phyloP scores from a whole-genome alignment of 805 yeast genomes.

The Clavispora vitiphila region DNA sequence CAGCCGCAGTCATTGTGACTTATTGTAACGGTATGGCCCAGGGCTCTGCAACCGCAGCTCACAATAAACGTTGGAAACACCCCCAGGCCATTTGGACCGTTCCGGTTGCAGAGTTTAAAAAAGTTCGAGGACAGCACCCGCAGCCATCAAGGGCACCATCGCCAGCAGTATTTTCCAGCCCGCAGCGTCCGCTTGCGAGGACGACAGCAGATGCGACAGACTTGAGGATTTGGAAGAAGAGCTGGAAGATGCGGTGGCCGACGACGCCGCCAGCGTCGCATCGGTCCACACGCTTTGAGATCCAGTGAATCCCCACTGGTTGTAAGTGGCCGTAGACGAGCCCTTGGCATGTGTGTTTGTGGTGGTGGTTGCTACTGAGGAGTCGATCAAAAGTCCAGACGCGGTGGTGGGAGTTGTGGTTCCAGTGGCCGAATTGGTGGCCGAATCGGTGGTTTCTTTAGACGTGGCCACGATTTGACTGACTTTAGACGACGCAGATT shows the following conservation, averaged over 20 bases:
- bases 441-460: too few species aligned
- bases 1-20: background rate
- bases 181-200: too few species aligned
- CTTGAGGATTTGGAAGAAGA: background rate
- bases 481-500: background rate
- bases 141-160: background rate
- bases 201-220: background rate
- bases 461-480: background rate
- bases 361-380: too few species aligned
- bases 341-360: too few species aligned
- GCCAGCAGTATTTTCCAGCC: too few species aligned
- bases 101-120: too few species aligned
- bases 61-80: background rate
- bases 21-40: background rate
- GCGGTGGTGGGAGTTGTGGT: constrained; percentile 1
- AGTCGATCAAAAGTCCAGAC: background rate
- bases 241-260: background rate
- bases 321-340: constrained; percentile 17
- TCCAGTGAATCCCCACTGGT: constrained; percentile 42
- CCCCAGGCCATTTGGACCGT: background rate
- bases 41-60: background rate
- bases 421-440: too few species aligned
- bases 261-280: constrained; percentile 4
- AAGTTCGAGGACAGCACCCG: background rate
- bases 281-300: constrained; percentile 32